Evolutionary conservation across 208 protist genomes (phyloP), one percentile per base, ranked within the genome.

Genomic region (Leptomonas seymouri): DNA sequence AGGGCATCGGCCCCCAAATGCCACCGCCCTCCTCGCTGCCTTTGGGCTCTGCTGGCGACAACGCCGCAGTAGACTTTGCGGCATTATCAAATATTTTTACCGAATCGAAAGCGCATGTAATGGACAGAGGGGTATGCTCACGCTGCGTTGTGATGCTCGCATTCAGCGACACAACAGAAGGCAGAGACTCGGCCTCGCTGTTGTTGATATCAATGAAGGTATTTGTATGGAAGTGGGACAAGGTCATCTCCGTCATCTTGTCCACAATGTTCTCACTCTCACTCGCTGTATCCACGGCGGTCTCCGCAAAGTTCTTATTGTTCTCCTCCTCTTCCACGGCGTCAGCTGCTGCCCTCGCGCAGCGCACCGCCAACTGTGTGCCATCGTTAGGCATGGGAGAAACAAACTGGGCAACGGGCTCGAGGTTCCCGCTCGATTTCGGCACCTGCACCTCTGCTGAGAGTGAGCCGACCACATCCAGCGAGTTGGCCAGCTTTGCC

Each of bases 61-160:
- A 9, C 34, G 45, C 12, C 4, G 45, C 3, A 49, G 45, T 21
- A 49, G 12, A 16, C 12, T 2, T 16, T 5, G 45, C 45, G 20
- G 12, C 45, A 49, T 49, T 21, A 49, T 23, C 45, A 3, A 23
- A 12, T 3, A 6, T 28, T 54, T 21, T 23, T 54, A 6, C 30
- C 23, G n/a, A 15, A 57, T 41, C 53, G n/a, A 7, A 15, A 41
- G 4, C 12, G n/a, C n/a, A 8, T n/a, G 18, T 15, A n/a, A 28
- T 20, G 21, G 39, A 25, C 44, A 53, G 18, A 2, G 42, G 41
- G 2, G 27, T 36, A 46, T 23, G 30, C n/a, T 66, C 27, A n/a
- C 48, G 60, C 60, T 45, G 60, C 7, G 60, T 66, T 15, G 60
- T 42, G n/a, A 28, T 55, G 31, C 48, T 54, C n/a, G 44, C 60